Evolutionary conservation across 1,284 basidiomycete genomes (phyloP), one percentile per base, ranked within the genome.

Genomic region (Exsudoporus floridanus): DNA sequence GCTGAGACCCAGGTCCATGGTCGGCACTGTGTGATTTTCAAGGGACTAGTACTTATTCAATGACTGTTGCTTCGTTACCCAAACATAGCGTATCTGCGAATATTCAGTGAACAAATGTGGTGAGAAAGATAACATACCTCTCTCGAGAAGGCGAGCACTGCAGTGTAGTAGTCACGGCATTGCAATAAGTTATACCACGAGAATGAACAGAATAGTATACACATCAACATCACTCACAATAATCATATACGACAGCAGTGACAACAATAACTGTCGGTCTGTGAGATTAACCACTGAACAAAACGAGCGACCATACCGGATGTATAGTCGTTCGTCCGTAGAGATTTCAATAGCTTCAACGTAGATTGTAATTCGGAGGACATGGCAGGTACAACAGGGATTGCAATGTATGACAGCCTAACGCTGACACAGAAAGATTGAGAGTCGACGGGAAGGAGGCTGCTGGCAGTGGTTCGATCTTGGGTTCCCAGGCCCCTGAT

Each of bases 201-300:
- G 14, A n/a, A 23, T 10, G 2, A 23, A 12, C 5, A 7, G 0
- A 6, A 33, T 10, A 25, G 3, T 2, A 18, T n/a, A n/a, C n/a
- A n/a, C 9, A 28, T 2, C 23, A 13, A 14, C 1, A 27, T 23
- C 2, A 37, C 59, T 39, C 42, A 63, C 61, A 1, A 18, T 63
- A 60, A 37, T 60, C 59, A 33, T 61, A 63, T 13, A 10, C 30
- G 1, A 56, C 46, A 6, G 3, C 21, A 9, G 46, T 28, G 19
- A 49, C 25, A 3, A 40, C 7, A 8, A 50, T 2, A 12, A 56
- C 58, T 59, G 36, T 0, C 13, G 12, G 7, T 36, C 6, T 9
- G 13, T 46, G 1, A 52, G 34, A 44, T 35, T 6, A 10, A 9
- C 21, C 16, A 12, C 4, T 8, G 21, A 25, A 3, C 0, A 7